Percentiles rank a stretch among this genome's conserved stretches.
phyloP scores from a whole-genome alignment of 306 rosid species.

The Fagus crenata region DNA sequence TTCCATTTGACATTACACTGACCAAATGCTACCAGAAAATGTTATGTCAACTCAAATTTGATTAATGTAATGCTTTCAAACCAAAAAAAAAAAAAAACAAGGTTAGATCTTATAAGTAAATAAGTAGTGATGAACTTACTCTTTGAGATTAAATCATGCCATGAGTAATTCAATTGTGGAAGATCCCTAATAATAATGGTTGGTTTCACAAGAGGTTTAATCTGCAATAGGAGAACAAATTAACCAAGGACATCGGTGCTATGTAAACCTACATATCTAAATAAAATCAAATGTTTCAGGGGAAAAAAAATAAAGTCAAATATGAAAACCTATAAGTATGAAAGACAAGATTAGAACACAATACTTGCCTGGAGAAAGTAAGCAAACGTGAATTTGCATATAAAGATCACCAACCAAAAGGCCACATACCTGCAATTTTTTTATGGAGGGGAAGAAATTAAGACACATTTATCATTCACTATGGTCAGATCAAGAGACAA shows the following conservation, averaged over 20 bases:
- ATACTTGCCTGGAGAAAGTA: constrained; percentile 92
- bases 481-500: not conserved
- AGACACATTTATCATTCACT: not conserved
- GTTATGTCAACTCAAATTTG: not conserved
- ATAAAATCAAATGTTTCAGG: too few species aligned
- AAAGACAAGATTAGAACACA: not conserved
- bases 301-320: constrained; percentile 4
- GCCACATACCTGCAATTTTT: constrained; percentile 62
- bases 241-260: constrained; percentile 16
- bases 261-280: constrained; percentile 11
- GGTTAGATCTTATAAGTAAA: not conserved
- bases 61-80: not conserved
- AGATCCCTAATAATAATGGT: constrained; percentile 56
- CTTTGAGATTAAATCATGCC: constrained; percentile 92
- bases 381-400: constrained; percentile 83
- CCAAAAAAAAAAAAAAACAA: not conserved
- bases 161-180: constrained; percentile 59
- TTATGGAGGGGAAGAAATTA: not conserved
- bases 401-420: constrained; percentile 80
- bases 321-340: not conserved
- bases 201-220: constrained; percentile 83
- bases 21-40: not conserved
- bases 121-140: constrained; percentile 40
- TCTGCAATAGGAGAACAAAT: constrained; percentile 52
- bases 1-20: not conserved